phyloP scores from a whole-genome alignment of 106 monocot genomes.

The Hemerocallis citrina region DNA sequence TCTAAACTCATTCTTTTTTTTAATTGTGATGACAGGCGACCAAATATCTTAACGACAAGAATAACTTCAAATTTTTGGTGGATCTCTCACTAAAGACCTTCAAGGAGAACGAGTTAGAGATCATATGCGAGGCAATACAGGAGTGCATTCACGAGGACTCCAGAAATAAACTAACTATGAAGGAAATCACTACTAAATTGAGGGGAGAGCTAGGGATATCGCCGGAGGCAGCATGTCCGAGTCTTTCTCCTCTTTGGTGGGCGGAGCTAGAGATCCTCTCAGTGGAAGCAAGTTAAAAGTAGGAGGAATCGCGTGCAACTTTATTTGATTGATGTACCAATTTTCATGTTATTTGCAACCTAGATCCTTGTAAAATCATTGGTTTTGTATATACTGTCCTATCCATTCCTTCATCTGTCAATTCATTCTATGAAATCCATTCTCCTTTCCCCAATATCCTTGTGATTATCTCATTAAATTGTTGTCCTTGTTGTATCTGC shows the following conservation, averaged over 20 bases:
- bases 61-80: conserved; percentile 28
- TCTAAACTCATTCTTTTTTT: background rate
- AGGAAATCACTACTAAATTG: conserved; percentile 31
- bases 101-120: conserved; percentile 53
- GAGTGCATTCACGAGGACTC: conserved; percentile 57
- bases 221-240: conserved; percentile 69
- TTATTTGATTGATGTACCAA: background rate
- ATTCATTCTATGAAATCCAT: too few species aligned
- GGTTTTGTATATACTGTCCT: too few species aligned
- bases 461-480: too few species aligned
- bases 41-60: conserved; percentile 45
- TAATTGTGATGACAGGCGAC: conserved; percentile 34
- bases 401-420: too few species aligned
- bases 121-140: conserved; percentile 52
- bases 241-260: conserved; percentile 97
- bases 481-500: too few species aligned
- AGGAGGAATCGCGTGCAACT: background rate
- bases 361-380: too few species aligned
- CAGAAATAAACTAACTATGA: conserved; percentile 56
- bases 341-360: too few species aligned
- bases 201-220: conserved; percentile 41
- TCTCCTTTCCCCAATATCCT: too few species aligned
- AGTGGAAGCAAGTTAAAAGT: conserved; percentile 84
- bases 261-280: conserved; percentile 98
- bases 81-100: conserved; percentile 57